Percentiles rank a stretch among this genome's conserved stretches.
Conservation (phyloP, 129 eudicot species). For the Glebionis coronaria region DNA sequence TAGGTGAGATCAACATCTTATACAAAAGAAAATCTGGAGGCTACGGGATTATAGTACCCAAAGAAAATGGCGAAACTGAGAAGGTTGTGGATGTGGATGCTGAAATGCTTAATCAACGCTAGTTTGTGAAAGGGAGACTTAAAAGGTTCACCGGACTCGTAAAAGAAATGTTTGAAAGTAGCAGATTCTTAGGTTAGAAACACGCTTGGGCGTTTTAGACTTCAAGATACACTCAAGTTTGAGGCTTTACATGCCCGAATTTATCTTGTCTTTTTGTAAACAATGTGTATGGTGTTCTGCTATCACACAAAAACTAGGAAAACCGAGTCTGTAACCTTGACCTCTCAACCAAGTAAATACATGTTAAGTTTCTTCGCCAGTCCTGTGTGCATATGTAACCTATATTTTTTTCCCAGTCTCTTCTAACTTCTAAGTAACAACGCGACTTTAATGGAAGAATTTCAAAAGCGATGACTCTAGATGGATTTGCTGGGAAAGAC, state of each 20-base stretch:
- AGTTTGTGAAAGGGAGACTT: constrained; percentile 19
- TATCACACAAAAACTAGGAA: constrained; percentile 18
- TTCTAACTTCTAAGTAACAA: too few relatives aligned
- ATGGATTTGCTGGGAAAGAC: too few relatives aligned
- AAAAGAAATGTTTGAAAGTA: neutral
- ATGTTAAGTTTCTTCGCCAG: constrained; percentile 7
- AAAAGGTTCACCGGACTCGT: neutral
- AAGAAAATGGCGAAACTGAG: constrained; percentile 66
- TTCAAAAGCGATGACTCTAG: too few relatives aligned
- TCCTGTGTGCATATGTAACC: neutral
- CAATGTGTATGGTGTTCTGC: neutral
- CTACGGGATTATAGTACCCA: constrained; percentile 89
- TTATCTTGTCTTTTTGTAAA: constrained; percentile 8
- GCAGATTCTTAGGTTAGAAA: neutral
- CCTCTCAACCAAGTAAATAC: constrained; percentile 16
- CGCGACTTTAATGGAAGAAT: too few relatives aligned
- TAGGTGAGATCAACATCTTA: constrained; percentile 86
- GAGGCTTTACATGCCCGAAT: constrained; percentile 2
- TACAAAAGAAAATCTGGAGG: constrained; percentile 89
- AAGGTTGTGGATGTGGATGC: constrained; percentile 50
- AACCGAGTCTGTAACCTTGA: constrained; percentile 20
- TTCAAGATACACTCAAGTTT: constrained; percentile 24
- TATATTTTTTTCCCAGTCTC: too few relatives aligned
- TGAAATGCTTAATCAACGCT: constrained; percentile 33
- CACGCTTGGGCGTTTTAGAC: constrained; percentile 4